Base-by-base conservation (phyloP, 2,329 filamentous ascomycete genomes). In the Cytospora mali region DNA sequence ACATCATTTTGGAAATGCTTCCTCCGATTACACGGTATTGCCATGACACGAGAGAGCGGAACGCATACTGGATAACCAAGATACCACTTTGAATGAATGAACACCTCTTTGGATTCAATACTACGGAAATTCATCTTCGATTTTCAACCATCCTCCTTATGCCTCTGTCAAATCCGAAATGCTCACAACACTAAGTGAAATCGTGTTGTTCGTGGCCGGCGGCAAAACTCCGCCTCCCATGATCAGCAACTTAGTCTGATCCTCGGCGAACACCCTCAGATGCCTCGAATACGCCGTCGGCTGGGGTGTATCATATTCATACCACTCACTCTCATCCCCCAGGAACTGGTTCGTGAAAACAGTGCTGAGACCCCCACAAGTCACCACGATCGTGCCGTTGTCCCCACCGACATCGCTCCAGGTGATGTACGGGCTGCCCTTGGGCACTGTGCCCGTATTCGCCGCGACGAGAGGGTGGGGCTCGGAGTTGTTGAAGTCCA, bases 201-300 rank as follows among this genome's bases (percentile, higher is more conserved):
- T 73, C 68, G 76, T 71, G 49, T 84, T 82, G 35, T 76, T 77
- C 35, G 73, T 80, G 49, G 75, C 80, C 1, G 79, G 79, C 5
- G 81, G 81, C 68, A 81, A 70, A n/a, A 76, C 73, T 0, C 78
- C 77, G 0, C 73, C 80, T 0, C 78, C 78, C 62, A 78, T 78
- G 51, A 84, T 80, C n/a, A 80, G 71, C 60, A 72, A 71, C 71
- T 31, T 68, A 62, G 74, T 71, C 1, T 73, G 72, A 18, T 75
- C 70, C 49, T 73, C 68, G 60, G 73, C 69, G 51, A 77, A 71
- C 28, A 77, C 71, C 42, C 75, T 59, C 61, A 79, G 68, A 39
- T 74, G 69, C 5, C 77, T 70, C 13, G 74, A 77, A 65, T 79
- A 79, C 0, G 76, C 74, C 7, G 64, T 69, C 4, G 74, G 72